Evolutionary conservation across 176 grass and related monocot species (phyloP).

Genomic region (Avena eriantha): DNA sequence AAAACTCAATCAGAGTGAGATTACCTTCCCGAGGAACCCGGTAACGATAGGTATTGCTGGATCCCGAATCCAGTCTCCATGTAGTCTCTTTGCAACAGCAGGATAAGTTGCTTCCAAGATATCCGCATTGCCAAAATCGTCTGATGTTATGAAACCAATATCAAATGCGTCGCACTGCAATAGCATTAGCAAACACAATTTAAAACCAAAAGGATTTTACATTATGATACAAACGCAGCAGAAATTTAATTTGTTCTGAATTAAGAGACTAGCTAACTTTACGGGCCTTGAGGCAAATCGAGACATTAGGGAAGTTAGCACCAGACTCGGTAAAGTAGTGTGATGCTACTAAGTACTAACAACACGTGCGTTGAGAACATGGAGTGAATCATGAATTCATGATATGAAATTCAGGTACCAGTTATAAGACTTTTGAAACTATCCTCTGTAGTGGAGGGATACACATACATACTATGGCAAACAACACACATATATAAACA

Average conservation of each 20-base stretch:
- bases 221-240: neutral
- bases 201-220: neutral
- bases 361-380: slow-evolving; percentile 1
- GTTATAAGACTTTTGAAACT: neutral
- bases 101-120: slow-evolving; percentile 98
- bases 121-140: slow-evolving; percentile 90
- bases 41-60: slow-evolving; percentile 89
- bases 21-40: slow-evolving; percentile 96
- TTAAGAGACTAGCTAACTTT: slow-evolving; percentile 23
- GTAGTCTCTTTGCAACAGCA: slow-evolving; percentile 82
- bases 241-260: neutral
- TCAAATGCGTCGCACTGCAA: slow-evolving; percentile 88
- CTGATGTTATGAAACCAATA: slow-evolving; percentile 94
- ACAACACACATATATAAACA: neutral
- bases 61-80: slow-evolving; percentile 83
- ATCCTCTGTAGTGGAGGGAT: neutral
- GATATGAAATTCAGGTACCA: neutral
- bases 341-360: slow-evolving; percentile 1
- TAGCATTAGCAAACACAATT: slow-evolving; percentile 31
- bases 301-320: slow-evolving; percentile 24
- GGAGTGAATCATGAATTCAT: neutral
- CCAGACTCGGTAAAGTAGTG: neutral
- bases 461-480: slow-evolving; percentile 9
- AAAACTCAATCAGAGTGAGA: neutral
- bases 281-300: neutral